These are phyloP conservation scores for Cladophialophora yegresii DNA, from an alignment of 2,329 filamentous ascomycete genomes.

Conservation along the genomic window DNA sequence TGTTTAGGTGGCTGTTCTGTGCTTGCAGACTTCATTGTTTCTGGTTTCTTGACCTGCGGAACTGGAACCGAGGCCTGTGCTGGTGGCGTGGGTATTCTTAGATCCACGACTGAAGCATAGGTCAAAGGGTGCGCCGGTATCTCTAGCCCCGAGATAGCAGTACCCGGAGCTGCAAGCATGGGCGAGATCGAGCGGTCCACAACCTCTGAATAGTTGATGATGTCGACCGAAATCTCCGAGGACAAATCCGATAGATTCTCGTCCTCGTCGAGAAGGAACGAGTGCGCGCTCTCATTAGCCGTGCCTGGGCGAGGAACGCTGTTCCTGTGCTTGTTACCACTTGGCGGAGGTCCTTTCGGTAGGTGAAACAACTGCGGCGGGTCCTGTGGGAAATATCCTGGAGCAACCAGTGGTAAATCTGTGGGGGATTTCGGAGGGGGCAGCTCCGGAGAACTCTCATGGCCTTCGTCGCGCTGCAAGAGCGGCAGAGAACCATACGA, in stretches of 20 bases:
- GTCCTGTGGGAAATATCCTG: slow-evolving; percentile 31
- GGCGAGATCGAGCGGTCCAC: slow-evolving; percentile 39
- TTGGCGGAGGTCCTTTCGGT: slow-evolving; percentile 33
- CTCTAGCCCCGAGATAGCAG: slow-evolving; percentile 44
- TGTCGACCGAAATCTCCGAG: slow-evolving; percentile 55
- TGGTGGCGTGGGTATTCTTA: slow-evolving; percentile 38
- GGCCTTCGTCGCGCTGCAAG: slow-evolving; percentile 62
- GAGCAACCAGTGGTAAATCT: slow-evolving; percentile 17
- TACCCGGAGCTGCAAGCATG: slow-evolving; percentile 41
- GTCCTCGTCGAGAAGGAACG: slow-evolving; percentile 57
- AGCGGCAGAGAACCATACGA: slow-evolving; percentile 78
- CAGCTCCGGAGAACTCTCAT: slow-evolving; percentile 17
- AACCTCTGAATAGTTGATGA: slow-evolving; percentile 48
- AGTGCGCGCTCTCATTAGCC: slow-evolving; percentile 40
- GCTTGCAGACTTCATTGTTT: slow-evolving; percentile 1
- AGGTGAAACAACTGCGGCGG: slow-evolving; percentile 33
- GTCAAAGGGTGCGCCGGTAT: slow-evolving; percentile 50
- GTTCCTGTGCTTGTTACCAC: slow-evolving; percentile 38
- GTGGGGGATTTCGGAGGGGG: neutral
- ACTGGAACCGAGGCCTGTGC: slow-evolving; percentile 45
- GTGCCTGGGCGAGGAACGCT: slow-evolving; percentile 36
- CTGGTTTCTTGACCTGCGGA: slow-evolving; percentile 9
- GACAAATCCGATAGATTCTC: slow-evolving; percentile 58
- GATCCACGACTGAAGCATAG: slow-evolving; percentile 50
- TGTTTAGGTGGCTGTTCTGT: neutral